Percentiles rank a stretch among this genome's conserved stretches.
phyloP scores from a whole-genome alignment of 345 rosid species.

The Geranium brycei region DNA sequence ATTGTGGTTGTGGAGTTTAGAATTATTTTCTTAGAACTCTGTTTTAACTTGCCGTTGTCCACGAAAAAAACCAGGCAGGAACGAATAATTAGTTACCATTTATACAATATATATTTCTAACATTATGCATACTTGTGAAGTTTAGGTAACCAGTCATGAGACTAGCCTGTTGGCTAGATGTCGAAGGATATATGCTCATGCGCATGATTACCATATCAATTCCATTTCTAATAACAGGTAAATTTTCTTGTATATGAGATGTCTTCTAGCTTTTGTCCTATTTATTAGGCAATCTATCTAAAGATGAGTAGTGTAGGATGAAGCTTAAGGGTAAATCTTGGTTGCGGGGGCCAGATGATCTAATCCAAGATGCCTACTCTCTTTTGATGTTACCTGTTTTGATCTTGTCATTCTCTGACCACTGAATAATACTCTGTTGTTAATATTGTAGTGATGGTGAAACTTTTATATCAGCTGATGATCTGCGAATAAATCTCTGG shows the following conservation, averaged over 20 bases:
- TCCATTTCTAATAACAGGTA: conserved; percentile 87
- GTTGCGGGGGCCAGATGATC: background rate
- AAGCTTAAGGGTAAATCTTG: background rate
- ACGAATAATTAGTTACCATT: background rate
- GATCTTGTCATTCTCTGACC: background rate
- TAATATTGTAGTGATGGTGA: conserved; percentile 39
- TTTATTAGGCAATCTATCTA: background rate
- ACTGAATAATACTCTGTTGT: background rate
- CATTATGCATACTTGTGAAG: background rate
- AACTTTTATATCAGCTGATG: conserved; percentile 57
- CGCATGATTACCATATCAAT: conserved; percentile 37
- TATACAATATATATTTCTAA: background rate
- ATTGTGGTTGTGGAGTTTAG: background rate
- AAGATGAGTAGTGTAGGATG: background rate
- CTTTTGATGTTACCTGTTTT: background rate
- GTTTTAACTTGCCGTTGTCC: background rate
- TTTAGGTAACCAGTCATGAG: conserved; percentile 78
- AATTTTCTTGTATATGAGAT: background rate
- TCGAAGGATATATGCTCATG: conserved; percentile 92
- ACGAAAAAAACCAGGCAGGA: background rate
- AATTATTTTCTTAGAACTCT: conserved; percentile 1
- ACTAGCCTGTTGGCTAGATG: conserved; percentile 80
- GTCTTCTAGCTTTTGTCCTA: background rate
- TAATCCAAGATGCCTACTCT: background rate
- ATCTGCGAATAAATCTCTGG: conserved; percentile 54